Evolutionary conservation across 495 filamentous ascomycete species (phyloP).

Genomic region (Terfezia claveryi): DNA sequence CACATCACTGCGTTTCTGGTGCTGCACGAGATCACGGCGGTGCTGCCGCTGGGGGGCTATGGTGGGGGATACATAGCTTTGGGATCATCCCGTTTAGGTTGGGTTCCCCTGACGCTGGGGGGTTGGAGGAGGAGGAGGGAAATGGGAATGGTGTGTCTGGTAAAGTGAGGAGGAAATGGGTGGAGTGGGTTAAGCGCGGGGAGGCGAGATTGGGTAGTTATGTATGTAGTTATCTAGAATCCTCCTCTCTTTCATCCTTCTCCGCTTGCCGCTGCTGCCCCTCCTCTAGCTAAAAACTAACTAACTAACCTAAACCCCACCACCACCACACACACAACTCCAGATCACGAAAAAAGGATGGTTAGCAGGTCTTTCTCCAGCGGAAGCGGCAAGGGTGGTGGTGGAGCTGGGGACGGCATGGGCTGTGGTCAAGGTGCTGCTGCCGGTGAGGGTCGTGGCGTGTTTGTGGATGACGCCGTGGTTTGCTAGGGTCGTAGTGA

Average conservation of each 20-base stretch:
- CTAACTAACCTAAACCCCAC: background rate
- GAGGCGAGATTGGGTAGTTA: conserved; percentile 15
- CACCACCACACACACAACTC: too few relatives aligned
- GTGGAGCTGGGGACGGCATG: conserved; percentile 55
- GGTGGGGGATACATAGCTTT: conserved; percentile 42
- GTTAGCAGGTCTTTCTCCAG: conserved; percentile 23
- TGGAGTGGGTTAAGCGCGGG: conserved; percentile 7
- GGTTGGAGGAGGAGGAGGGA: conserved; percentile 10
- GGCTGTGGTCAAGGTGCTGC: conserved; percentile 61
- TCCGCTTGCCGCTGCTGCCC: too few relatives aligned
- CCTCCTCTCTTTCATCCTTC: too few relatives aligned
- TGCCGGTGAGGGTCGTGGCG: conserved; percentile 49
- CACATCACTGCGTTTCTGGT: conserved; percentile 73
- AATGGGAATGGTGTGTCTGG: conserved; percentile 6
- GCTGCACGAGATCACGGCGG: conserved; percentile 76
- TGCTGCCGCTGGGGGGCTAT: conserved; percentile 54
- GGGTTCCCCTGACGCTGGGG: conserved; percentile 36
- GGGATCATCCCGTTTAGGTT: conserved; percentile 12
- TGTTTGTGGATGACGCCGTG: conserved; percentile 85
- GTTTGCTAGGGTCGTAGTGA: conserved; percentile 40
- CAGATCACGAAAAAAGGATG: conserved; percentile 17
- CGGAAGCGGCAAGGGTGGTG: conserved; percentile 26
- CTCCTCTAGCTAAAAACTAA: too few relatives aligned
- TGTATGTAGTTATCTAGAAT: conserved; percentile 2
- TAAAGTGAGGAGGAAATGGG: background rate